A percentile compares a stretch with the other conserved stretches of the same genome.
Conservation (phyloP, 2,329 filamentous ascomycete genomes). For the Epicoccum sorghinum region DNA sequence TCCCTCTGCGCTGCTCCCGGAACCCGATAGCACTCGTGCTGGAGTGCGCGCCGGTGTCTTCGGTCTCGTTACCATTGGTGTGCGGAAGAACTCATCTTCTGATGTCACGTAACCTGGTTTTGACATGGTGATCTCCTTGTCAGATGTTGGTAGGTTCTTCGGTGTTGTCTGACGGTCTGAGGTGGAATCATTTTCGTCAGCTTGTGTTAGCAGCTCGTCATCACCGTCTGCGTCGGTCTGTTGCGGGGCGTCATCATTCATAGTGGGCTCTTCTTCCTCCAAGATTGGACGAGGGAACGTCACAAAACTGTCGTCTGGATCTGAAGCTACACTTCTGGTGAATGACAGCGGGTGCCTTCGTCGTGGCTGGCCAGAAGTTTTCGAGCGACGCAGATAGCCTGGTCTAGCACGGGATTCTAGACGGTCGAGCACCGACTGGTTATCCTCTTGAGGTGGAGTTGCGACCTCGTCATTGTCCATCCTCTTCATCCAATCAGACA, state of each 20-base stretch:
- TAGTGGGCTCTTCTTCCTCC: conserved; percentile 53
- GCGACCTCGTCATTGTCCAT: conserved; percentile 66
- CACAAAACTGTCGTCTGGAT: conserved; percentile 56
- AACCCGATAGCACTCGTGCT: conserved; percentile 29
- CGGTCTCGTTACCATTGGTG: conserved; percentile 44
- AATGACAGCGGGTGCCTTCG: conserved; percentile 58
- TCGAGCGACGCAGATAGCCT: conserved; percentile 57
- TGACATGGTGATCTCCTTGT: conserved; percentile 37
- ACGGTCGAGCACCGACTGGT: conserved; percentile 62
- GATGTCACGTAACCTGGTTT: conserved; percentile 43
- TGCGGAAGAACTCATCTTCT: conserved; percentile 53
- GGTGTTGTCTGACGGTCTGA: conserved; percentile 33
- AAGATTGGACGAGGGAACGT: conserved; percentile 46
- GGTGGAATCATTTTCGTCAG: conserved; percentile 55
- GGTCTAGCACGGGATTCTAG: conserved; percentile 61
- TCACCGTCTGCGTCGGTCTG: conserved; percentile 87
- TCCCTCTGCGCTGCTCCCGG: conserved; percentile 40
- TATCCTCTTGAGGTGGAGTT: conserved; percentile 66
- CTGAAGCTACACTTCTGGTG: conserved; percentile 61
- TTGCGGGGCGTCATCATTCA: conserved; percentile 55
- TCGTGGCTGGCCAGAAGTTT: conserved; percentile 43
- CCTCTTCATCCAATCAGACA: conserved; percentile 87
- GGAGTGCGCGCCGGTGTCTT: conserved; percentile 36
- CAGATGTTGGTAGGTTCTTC: conserved; percentile 18
- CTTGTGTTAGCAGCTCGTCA: conserved; percentile 83